These are phyloP conservation scores for Diaporthe sp. DNA, from an alignment of 2,329 filamentous ascomycete genomes.

Conservation along the genomic window DNA sequence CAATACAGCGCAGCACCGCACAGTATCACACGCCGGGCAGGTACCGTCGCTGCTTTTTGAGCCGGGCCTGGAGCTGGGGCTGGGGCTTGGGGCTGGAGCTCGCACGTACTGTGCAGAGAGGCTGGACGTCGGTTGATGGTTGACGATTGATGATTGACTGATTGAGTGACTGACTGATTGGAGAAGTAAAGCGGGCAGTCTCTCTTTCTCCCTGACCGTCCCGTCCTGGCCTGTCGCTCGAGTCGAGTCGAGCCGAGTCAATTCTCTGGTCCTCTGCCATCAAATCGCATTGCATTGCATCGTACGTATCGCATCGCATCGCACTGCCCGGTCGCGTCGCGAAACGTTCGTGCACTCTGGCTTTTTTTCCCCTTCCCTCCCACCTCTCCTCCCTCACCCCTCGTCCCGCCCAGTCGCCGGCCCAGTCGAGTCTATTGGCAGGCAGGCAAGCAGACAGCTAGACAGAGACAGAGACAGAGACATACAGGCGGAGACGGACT, in stretches of 20 bases:
- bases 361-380: background rate
- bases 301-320: conserved; percentile 27
- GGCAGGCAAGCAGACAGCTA: background rate
- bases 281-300: conserved; percentile 27
- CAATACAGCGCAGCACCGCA: background rate
- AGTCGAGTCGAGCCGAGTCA: conserved; percentile 27
- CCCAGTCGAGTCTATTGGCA: background rate
- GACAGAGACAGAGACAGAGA: background rate
- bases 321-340: conserved; percentile 23
- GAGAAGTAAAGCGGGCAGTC: conserved; percentile 22
- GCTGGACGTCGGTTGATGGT: conserved; percentile 10
- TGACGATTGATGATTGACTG: conserved; percentile 22
- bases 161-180: conserved; percentile 16
- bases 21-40: background rate
- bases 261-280: conserved; percentile 24
- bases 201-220: conserved; percentile 3
- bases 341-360: conserved; percentile 24
- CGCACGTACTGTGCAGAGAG: conserved; percentile 17
- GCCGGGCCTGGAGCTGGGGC: conserved; percentile 3
- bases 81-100: conserved; percentile 8
- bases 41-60: conserved; percentile 13
- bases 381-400: conserved; percentile 5
- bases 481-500: background rate
- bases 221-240: conserved; percentile 17
- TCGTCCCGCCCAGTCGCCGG: conserved; percentile 6